phyloP scores from a whole-genome alignment of 2,329 filamentous ascomycete genomes.

The Exophiala bonariae region DNA sequence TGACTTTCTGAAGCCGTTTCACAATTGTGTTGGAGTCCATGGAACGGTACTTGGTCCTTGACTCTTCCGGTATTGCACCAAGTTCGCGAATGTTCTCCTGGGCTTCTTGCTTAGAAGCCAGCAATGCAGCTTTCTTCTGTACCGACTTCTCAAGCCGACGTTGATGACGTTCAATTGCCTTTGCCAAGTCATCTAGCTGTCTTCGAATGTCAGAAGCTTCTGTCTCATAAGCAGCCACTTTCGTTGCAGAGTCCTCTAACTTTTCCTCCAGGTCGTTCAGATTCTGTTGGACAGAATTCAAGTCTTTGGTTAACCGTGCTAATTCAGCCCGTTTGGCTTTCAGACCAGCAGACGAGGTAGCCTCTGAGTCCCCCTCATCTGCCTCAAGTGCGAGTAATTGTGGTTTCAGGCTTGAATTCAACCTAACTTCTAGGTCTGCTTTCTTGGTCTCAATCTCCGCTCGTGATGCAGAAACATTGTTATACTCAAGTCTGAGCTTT shows the following conservation, averaged over 20 bases:
- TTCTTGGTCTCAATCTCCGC: slow-evolving; percentile 79
- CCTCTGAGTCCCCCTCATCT: slow-evolving; percentile 68
- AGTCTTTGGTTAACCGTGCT: slow-evolving; percentile 69
- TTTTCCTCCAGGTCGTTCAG: slow-evolving; percentile 73
- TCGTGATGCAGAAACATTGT: slow-evolving; percentile 70
- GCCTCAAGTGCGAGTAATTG: slow-evolving; percentile 83
- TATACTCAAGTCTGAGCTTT: slow-evolving; percentile 73
- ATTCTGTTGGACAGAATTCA: slow-evolving; percentile 67
- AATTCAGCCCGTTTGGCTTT: slow-evolving; percentile 80
- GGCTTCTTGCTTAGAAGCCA: slow-evolving; percentile 74
- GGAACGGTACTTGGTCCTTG: slow-evolving; percentile 85
- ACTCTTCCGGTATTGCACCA: slow-evolving; percentile 89
- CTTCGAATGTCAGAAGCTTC: slow-evolving; percentile 64
- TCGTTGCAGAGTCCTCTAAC: slow-evolving; percentile 60
- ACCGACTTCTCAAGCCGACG: slow-evolving; percentile 90
- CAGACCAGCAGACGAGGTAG: slow-evolving; percentile 56
- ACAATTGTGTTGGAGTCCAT: slow-evolving; percentile 75
- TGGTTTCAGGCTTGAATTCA: slow-evolving; percentile 85
- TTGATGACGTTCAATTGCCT: slow-evolving; percentile 79
- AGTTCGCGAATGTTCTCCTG: slow-evolving; percentile 88
- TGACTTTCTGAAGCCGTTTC: slow-evolving; percentile 81
- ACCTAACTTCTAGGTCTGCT: slow-evolving; percentile 77
- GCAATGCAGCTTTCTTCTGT: slow-evolving; percentile 79
- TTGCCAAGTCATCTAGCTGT: slow-evolving; percentile 72
- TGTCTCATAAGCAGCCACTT: slow-evolving; percentile 61